Evolutionary conservation across 495 filamentous ascomycete species (phyloP), one percentile per base, ranked within the genome.

Genomic region (Durotheca rogersii): DNA sequence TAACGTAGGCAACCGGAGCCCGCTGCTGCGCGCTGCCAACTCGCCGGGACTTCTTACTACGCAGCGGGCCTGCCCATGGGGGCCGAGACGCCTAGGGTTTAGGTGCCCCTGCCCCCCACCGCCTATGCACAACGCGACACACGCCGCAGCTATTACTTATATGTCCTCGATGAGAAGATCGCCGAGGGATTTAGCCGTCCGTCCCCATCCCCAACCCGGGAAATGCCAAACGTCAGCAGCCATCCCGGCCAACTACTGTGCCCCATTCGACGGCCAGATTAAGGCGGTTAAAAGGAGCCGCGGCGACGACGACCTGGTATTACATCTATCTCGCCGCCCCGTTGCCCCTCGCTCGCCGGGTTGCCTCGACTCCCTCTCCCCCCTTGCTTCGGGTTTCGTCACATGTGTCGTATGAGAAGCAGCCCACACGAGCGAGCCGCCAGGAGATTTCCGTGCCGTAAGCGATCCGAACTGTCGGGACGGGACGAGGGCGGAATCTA

Each of bases 381-480:
- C n/a, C 21, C 12, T 41, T 29, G 14, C n/a, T 39, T 20, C 14
- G 30, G n/a, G 46, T 52, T 41, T 57, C 54, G 47, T 52, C 47
- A 47, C 47, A 32, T 38, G 47, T 52, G 43, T 43, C 54, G 48
- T 19, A 38, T 35, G 32, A 35, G 12, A 11, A 30, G 11, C 2
- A 12, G 5, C 21, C 41, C 20, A 34, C 37, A 52, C 29, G n/a
- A 51, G 32, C 32, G 47, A 58, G 20, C 43, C 48, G 39, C 55
- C 48, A 45, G 48, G 37, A 53, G 43, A 49, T 4, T 41, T 45
- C 32, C 29, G 19, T 44, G 19, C 41, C n/a, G 7, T 31, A 36
- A 40, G 48, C 14, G 43, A 58, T 41, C 55, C 55, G 37, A 39
- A 46, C 34, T 37, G 43, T 49, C 44, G 55, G 49, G 38, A 58